Base-by-base conservation (phyloP, 352 stramenopile genomes). In the Phytopythium ostracodes region DNA sequence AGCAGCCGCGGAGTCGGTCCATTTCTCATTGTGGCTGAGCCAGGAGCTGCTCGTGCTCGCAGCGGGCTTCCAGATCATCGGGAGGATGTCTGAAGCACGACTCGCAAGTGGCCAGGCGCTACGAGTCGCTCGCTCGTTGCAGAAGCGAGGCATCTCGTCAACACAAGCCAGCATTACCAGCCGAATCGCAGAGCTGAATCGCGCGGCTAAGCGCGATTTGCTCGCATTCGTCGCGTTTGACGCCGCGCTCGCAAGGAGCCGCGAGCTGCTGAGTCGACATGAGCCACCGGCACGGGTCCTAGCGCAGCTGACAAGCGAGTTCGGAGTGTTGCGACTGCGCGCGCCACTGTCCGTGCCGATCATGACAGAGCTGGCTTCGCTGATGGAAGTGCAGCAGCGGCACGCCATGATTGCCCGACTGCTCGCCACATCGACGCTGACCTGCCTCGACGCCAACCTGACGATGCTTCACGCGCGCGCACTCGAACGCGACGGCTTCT, bases 211-310 rank as follows among this genome's bases (percentile, higher is more conserved):
- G 29, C 56, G 71, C 18, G 52, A 49, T 7, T 43, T 80, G 11
- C 38, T 71, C 2, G 47, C 54, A 1, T 80, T 63, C 49, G 73
- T 76, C 22, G 43, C 62, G 59, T 68, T 72, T 47, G 64, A 80
- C 46, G 62, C 49, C 12, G 58, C 57, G 10, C 29, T 72, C 7
- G 22, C 50, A 27, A 56, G 59, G 18, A 67, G 33, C 24, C 44
- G 57, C 46, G 25, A 50, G 17, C 44, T 77, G 2, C 44, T 69
- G 20, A 29, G 24, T n/a, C 73, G 71, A 18, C 40, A 53, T 36
- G 60, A 66, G 8, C 57, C 51, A 10, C 73, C 73, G n/a, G 40
- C 58, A n/a, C 49, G 65, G 9, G 42, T 81, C 14, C 20, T 56
- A 17, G 38, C 52, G 42, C 63, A 66, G 24, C 33, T 77, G n/a